Percentiles rank a stretch among this genome's conserved stretches.
Conservation (phyloP, 805 yeast species). For the Kuraishia ogatae region DNA sequence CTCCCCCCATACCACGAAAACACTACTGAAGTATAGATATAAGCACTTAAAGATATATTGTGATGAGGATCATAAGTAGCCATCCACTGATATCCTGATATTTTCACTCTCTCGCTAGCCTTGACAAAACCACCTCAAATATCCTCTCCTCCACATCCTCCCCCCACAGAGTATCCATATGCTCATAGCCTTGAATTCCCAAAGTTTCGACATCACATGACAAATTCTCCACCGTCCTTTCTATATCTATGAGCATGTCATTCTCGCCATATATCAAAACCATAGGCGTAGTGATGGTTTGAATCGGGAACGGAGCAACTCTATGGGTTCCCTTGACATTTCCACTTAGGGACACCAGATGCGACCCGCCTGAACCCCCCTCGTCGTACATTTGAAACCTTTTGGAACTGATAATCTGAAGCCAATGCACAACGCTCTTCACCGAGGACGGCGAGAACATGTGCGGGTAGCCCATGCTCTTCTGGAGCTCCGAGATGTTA, state of each 20-base stretch:
- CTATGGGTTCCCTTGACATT: slow-evolving; percentile 27
- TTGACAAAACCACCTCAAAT: slow-evolving; percentile 14
- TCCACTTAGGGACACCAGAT: slow-evolving; percentile 18
- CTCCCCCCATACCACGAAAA: too few relatives aligned
- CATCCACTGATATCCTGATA: too few relatives aligned
- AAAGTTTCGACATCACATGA: slow-evolving; percentile 35
- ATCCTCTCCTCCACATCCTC: slow-evolving; percentile 44
- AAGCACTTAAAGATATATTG: too few relatives aligned
- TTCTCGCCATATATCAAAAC: slow-evolving; percentile 68
- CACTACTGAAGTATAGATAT: too few relatives aligned
- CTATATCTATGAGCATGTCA: slow-evolving; percentile 84
- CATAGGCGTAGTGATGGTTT: slow-evolving; percentile 65
- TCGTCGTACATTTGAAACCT: slow-evolving; percentile 50
- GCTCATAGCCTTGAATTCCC: slow-evolving; percentile 70
- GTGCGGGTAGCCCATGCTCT: slow-evolving; percentile 40
- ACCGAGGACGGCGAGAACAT: slow-evolving; percentile 48
- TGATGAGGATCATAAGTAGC: too few relatives aligned
- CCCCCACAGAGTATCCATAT: slow-evolving; percentile 89
- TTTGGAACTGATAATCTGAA: slow-evolving; percentile 33
- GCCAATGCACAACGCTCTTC: slow-evolving; percentile 44
- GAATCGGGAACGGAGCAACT: slow-evolving; percentile 55
- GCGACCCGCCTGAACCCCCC: slow-evolving; percentile 22
- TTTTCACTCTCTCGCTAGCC: neutral
- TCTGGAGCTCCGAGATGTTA: slow-evolving; percentile 35
- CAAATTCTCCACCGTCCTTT: slow-evolving; percentile 59